Percentiles rank a stretch among this genome's conserved stretches.
phyloP scores from a whole-genome alignment of 2,329 filamentous ascomycete species.

The Grosmannia huntii region DNA sequence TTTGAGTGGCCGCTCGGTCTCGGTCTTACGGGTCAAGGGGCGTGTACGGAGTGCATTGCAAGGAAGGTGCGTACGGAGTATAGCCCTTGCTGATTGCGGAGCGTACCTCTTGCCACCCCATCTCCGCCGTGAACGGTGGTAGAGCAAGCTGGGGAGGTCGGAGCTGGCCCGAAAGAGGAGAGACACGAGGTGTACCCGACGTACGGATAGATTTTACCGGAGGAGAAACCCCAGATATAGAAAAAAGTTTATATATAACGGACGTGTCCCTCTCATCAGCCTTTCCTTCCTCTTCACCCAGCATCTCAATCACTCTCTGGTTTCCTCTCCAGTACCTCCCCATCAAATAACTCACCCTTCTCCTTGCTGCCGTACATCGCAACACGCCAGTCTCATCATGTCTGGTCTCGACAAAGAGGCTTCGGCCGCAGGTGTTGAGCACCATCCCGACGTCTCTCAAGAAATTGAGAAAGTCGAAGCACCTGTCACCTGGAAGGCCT shows the following conservation, averaged over 20 bases:
- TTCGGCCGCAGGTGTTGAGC: background rate
- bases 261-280: background rate
- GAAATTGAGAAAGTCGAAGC: slow-evolving; percentile 52
- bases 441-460: slow-evolving; percentile 17
- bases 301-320: background rate
- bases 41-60: background rate
- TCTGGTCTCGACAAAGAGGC: slow-evolving; percentile 7
- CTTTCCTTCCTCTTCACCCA: no score
- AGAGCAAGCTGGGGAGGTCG: background rate
- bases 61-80: background rate
- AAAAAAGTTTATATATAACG: background rate
- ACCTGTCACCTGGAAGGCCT: slow-evolving; percentile 55
- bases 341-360: background rate
- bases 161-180: background rate
- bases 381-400: slow-evolving; percentile 1
- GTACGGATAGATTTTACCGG: background rate
- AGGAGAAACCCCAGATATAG: background rate
- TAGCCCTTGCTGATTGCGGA: background rate
- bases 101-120: background rate
- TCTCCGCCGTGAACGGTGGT: background rate
- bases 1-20: background rate
- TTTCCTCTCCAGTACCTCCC: background rate
- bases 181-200: background rate
- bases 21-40: background rate
- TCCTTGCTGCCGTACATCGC: background rate